Evolutionary conservation across 148 eudicot genomes (phyloP).

Genomic region (Rheum nobile): DNA sequence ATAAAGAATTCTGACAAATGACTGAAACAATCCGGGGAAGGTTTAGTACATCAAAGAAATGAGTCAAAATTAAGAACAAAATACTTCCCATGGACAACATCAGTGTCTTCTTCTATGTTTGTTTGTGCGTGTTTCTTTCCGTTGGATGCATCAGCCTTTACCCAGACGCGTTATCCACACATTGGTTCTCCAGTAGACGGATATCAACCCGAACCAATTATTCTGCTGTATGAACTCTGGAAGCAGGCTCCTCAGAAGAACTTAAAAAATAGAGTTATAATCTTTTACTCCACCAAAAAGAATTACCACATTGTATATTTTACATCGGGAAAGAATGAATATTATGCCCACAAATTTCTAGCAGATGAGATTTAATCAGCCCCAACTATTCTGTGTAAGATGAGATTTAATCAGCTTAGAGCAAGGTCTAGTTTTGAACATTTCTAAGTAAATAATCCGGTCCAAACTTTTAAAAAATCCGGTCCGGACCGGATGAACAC

Average conservation of each 20-base stretch:
- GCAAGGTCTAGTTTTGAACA: too few relatives aligned
- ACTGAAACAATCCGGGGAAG: neutral
- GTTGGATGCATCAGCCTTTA: neutral
- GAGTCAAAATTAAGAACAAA: neutral
- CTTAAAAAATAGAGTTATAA: conserved; percentile 19
- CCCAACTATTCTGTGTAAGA: too few relatives aligned
- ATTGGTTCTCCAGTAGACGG: too few relatives aligned
- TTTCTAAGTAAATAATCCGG: too few relatives aligned
- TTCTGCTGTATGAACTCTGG: conserved; percentile 21
- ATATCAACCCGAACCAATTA: too few relatives aligned
- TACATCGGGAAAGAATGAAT: conserved; percentile 55
- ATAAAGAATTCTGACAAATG: neutral
- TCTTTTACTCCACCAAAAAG: conserved; percentile 31
- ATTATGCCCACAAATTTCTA: conserved; percentile 24
- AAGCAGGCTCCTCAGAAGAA: conserved; percentile 22
- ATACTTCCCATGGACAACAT: neutral
- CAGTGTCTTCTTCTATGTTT: neutral
- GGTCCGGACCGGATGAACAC: too few relatives aligned
- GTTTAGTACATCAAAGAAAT: neutral
- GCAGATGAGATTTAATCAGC: too few relatives aligned
- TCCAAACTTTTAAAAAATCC: too few relatives aligned
- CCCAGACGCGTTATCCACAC: neutral
- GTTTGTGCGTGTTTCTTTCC: neutral
- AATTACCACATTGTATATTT: conserved; percentile 28
- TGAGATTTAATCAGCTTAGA: too few relatives aligned